Base-by-base conservation (phyloP, 2,329 filamentous ascomycete species). In the Aspergillus hiratsukae region DNA sequence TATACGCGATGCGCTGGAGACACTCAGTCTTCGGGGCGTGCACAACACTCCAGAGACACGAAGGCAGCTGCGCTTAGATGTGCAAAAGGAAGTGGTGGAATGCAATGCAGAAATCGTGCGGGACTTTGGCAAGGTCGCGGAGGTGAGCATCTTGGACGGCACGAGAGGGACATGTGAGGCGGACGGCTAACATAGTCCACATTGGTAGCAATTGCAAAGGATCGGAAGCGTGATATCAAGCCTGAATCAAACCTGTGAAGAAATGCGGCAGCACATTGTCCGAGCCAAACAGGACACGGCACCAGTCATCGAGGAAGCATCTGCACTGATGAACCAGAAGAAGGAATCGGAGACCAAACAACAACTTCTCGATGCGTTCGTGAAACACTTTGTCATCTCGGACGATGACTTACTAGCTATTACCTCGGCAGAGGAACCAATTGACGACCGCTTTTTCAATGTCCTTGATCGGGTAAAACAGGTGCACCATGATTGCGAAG, bases 61-160 rank as follows among this genome's bases (percentile, higher is more conserved):
- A 52, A 85, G 93, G 5, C 87, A 90, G 57, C 76, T 97, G 17
- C 86, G 92, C 17, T 75, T 96, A 1, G 87, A 95, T 69, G 81
- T 96, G 1, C 91, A 97, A 70, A 93, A 89, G 71, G 92, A 97
- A 69, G 89, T 97, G 40, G 92, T 97, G 55, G 85, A 93, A 62
- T 91, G 89, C 75, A 97, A 97, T 83, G 91, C 89, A 51, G 85
- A 90, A 61, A 89, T 97, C 61, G 85, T 97, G 57, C 81, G 84
- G 53, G 91, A 96, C 69, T 97, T 97, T 75, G 90, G 91, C 37
- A 83, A 86, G 54, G 91, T 99, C 61, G 90, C 92, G 29, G 90
- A 95, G 81, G 90, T 93, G 74, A 70, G 81, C 43, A 23, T n/a
- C 49, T 25, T 19, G 19, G 58, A 31, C 53, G 50, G 53, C 31